Conservation (phyloP, 805 yeast species). For the Candida easanensis region DNA sequence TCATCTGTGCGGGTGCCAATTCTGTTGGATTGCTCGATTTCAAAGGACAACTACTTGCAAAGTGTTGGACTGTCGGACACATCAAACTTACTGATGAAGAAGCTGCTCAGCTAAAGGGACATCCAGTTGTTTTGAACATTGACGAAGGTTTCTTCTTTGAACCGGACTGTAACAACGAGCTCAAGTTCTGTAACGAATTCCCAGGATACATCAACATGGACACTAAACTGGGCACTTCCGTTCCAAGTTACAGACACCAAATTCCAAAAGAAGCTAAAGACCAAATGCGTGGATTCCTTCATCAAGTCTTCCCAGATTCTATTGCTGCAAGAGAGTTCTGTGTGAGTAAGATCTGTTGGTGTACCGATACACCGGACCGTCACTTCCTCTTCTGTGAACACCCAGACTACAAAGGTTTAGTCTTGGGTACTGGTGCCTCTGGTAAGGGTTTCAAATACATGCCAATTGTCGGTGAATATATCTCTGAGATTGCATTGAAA, state of each 20-base stretch:
- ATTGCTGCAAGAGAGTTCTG: conserved; percentile 29
- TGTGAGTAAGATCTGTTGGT: conserved; percentile 32
- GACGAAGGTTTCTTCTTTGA: conserved; percentile 41
- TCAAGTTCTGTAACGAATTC: conserved; percentile 38
- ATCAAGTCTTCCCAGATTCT: conserved; percentile 29
- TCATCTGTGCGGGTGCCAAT: conserved; percentile 37
- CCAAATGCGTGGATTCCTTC: conserved; percentile 30
- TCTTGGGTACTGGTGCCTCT: conserved; percentile 34
- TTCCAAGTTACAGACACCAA: conserved; percentile 29
- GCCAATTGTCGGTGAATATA: conserved; percentile 33
- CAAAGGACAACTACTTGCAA: conserved; percentile 34
- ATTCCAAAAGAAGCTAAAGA: conserved; percentile 31
- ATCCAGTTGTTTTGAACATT: conserved; percentile 35
- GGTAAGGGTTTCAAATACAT: conserved; percentile 35
- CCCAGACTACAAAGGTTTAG: conserved; percentile 25
- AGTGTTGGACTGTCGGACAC: conserved; percentile 40
- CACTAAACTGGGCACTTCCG: conserved; percentile 15
- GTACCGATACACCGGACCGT: conserved; percentile 34
- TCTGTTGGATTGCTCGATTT: conserved; percentile 33
- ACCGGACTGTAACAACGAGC: conserved; percentile 33
- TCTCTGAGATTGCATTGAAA: conserved; percentile 29
- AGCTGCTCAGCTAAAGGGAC: conserved; percentile 26
- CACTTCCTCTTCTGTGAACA: conserved; percentile 30
- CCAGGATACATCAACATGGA: conserved; percentile 34
- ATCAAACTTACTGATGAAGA: conserved; percentile 33